Evolutionary conservation across 768 basidiomycete species (phyloP).

Genomic region (Russula dissimulans): DNA sequence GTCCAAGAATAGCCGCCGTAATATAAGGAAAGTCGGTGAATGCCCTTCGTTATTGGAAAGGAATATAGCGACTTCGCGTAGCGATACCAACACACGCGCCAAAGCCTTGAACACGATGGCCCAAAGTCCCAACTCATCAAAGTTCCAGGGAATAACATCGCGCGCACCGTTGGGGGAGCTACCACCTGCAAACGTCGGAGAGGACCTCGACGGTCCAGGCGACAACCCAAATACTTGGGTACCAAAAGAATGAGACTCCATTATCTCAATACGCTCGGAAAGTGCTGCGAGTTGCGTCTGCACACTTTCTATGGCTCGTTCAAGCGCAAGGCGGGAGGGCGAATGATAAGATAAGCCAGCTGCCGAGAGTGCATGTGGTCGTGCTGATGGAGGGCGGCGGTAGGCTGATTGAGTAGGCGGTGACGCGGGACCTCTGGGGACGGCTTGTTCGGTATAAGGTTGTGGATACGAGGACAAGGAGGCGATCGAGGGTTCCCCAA

Average conservation of each 20-base stretch:
- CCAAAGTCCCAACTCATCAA: constrained; percentile 74
- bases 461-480: constrained; percentile 31
- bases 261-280: constrained; percentile 50
- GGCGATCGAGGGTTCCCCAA: constrained; percentile 37
- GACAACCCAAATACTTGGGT: constrained; percentile 30
- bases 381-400: constrained; percentile 17
- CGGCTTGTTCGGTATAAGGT: constrained; percentile 24
- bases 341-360: constrained; percentile 30
- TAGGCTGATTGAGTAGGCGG: neutral
- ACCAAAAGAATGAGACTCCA: constrained; percentile 38
- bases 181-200: constrained; percentile 26
- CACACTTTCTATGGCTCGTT: constrained; percentile 69
- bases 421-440: constrained; percentile 1
- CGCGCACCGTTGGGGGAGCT: constrained; percentile 17
- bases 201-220: constrained; percentile 18
- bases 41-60: constrained; percentile 50
- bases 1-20: constrained; percentile 70
- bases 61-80: constrained; percentile 47
- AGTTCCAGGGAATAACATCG: constrained; percentile 11
- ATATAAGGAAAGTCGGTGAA: constrained; percentile 56
- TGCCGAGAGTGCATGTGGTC: constrained; percentile 17
- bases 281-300: constrained; percentile 78
- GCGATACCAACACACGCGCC: constrained; percentile 37
- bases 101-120: constrained; percentile 60
- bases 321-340: constrained; percentile 46